Evolutionary conservation across 2,329 filamentous ascomycete genomes (phyloP), one percentile per base, ranked within the genome.

Genomic region (Penicillium sp.): DNA sequence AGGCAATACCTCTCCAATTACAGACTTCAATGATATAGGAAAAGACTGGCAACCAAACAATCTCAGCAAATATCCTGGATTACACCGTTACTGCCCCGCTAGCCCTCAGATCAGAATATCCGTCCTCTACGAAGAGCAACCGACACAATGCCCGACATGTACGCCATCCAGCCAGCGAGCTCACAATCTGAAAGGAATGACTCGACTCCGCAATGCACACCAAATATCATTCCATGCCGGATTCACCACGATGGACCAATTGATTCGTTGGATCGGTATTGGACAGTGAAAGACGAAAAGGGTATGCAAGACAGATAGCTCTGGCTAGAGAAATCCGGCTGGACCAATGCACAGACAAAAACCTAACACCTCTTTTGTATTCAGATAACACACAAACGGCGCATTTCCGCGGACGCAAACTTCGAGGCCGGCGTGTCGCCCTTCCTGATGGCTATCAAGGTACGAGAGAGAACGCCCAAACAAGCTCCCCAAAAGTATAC

Each of bases 351-450:
- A 11, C 21, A 33, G 31, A 46, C n/a, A 19, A 31, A 13, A 9
- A 34, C 51, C 51, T 60, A 19, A 58, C 31, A 6, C 33, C 41
- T 19, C n/a, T 13, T 21, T 29, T 5, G 31, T 41, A 36, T 41
- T 5, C 44, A 70, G 65, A 67, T 44, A 59, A 62, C 10, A 78
- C 75, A 2, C 78, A 78, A 39, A 83, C 81, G 2, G 80, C 87
- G 27, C 89, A 92, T 69, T 89, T 95, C 62, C 87, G 92, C 60
- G 92, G 92, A 34, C 85, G 91, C 48, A 92, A 89, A 70, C 81
- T 97, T 1, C 81, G 85, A 45, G 91, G 90, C 41, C 87, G 84
- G 60, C 69, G 78, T 1, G 73, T 94, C 3, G 78, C 79, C 4
- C 72, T 97, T 0, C 91, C 92, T 0, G 76, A 84, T n/a, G 83